phyloP scores from a whole-genome alignment of 176 grass and related monocot species.

The Carex littledalei region DNA sequence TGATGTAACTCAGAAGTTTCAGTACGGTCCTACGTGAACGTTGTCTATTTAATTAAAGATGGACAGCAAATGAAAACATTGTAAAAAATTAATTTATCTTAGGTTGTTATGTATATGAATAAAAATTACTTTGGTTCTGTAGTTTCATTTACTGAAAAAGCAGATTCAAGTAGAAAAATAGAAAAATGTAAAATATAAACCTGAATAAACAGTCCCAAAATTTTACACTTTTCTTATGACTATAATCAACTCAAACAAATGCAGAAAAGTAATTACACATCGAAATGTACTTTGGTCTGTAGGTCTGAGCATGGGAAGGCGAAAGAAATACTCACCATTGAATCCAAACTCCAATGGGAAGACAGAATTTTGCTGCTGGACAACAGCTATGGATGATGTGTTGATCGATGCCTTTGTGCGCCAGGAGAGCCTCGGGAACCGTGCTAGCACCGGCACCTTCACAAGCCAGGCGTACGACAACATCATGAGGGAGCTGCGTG shows the following conservation, averaged over 20 bases:
- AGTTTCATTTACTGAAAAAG: background rate
- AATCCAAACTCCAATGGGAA: slow-evolving; percentile 5
- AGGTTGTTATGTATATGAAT: background rate
- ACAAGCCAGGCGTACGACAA: slow-evolving; percentile 10
- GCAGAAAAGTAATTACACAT: background rate
- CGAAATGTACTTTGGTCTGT: background rate
- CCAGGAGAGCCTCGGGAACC: slow-evolving; percentile 21
- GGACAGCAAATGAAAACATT: background rate
- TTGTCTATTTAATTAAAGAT: background rate
- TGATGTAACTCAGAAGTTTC: background rate
- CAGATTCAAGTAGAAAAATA: background rate
- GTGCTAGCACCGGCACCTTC: slow-evolving; percentile 7
- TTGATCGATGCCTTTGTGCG: slow-evolving; percentile 13
- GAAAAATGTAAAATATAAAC: background rate
- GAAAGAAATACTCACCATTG: background rate
- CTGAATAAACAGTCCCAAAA: background rate
- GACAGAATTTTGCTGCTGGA: slow-evolving; percentile 7
- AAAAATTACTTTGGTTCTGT: background rate
- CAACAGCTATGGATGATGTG: slow-evolving; percentile 1
- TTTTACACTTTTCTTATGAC: background rate
- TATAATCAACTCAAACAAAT: background rate
- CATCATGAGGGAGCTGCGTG: background rate
- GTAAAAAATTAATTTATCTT: background rate
- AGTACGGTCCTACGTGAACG: background rate
- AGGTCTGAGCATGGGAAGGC: slow-evolving; percentile 14